A percentile compares a stretch with the other conserved stretches of the same genome.
phyloP scores from a whole-genome alignment of 176 grass and related monocot species.

The Lolium rigidum region DNA sequence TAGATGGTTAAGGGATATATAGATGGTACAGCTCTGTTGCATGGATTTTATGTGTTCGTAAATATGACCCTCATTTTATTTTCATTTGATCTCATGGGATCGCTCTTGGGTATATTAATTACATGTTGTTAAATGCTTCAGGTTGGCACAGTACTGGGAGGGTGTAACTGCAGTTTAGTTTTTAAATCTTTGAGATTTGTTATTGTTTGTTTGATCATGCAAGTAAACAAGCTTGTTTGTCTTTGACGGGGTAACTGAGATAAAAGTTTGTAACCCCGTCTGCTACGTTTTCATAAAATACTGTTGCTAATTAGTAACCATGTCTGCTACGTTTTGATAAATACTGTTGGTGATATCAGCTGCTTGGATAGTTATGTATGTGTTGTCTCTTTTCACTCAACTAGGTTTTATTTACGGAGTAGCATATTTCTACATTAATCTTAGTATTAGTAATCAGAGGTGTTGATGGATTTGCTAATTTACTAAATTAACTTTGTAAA shows the following conservation, averaged over 20 bases:
- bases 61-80: slow-evolving; percentile 17
- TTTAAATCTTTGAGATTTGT: slow-evolving; percentile 3
- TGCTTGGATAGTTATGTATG: neutral
- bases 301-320: neutral
- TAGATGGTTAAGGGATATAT: neutral
- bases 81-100: neutral
- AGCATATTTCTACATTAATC: neutral
- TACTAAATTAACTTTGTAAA: neutral
- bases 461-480: neutral
- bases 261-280: neutral
- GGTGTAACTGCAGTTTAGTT: neutral
- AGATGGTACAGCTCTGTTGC: neutral
- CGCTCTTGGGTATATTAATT: neutral
- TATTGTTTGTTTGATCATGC: neutral
- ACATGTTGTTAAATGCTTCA: slow-evolving; percentile 3
- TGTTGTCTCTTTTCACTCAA: neutral
- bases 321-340: slow-evolving; percentile 24
- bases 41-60: neutral
- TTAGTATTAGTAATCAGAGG: neutral
- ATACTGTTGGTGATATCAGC: neutral
- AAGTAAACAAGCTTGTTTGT: neutral
- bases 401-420: neutral
- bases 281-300: slow-evolving; percentile 19
- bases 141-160: slow-evolving; percentile 4
- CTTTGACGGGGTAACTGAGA: neutral